These are phyloP conservation scores for Pythium utonaiense DNA, from an alignment of 352 stramenopile species.

Conservation along the genomic window DNA sequence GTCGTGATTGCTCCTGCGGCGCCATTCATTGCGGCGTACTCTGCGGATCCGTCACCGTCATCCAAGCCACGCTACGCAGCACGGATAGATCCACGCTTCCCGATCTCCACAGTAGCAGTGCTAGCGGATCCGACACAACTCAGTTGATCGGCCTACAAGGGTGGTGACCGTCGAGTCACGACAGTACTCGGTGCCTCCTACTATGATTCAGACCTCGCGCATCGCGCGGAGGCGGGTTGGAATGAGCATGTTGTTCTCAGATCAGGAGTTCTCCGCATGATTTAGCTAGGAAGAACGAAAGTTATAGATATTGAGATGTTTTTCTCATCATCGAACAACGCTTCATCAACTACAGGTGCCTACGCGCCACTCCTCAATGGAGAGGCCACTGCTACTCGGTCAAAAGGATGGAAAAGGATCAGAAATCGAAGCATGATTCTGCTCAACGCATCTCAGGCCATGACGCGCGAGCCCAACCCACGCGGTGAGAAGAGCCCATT, in stretches of 20 bases:
- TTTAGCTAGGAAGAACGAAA: slow-evolving; percentile 86
- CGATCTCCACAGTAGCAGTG: slow-evolving; percentile 73
- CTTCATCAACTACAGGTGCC: background rate
- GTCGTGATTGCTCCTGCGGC: background rate
- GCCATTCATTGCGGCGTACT: background rate
- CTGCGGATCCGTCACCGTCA: background rate
- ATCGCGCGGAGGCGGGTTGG: no score
- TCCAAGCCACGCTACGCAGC: slow-evolving; percentile 26
- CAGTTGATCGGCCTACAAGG: slow-evolving; percentile 5
- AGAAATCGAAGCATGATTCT: slow-evolving; percentile 71
- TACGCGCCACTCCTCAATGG: no score
- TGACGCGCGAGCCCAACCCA: slow-evolving; percentile 29
- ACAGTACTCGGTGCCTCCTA: no score
- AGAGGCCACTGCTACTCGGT: no score
- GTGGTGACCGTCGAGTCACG: no score
- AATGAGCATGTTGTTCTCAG: slow-evolving; percentile 37
- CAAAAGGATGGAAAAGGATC: slow-evolving; percentile 11
- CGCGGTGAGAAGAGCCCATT: slow-evolving; percentile 45
- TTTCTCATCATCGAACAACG: slow-evolving; percentile 71
- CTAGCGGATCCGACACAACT: slow-evolving; percentile 42
- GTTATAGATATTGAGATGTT: slow-evolving; percentile 73
- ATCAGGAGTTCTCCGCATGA: slow-evolving; percentile 55
- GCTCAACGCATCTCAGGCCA: slow-evolving; percentile 54
- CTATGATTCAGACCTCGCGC: no score
- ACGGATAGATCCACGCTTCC: slow-evolving; percentile 61